Conservation (phyloP, 1,139 yeast genomes). For the Nematodospora anomalae region DNA sequence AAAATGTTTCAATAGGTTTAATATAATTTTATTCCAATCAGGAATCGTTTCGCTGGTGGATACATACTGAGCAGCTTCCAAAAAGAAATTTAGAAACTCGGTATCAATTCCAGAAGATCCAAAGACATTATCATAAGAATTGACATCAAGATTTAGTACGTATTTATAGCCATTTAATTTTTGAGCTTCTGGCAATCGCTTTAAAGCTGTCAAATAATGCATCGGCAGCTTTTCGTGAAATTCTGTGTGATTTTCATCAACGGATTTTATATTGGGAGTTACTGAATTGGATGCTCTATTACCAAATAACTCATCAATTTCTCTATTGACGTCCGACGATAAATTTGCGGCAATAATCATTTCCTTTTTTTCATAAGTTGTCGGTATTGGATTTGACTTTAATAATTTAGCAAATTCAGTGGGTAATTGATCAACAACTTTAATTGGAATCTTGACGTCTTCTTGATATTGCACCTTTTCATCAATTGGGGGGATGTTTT, state of each 20-base stretch:
- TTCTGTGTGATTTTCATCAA: not conserved
- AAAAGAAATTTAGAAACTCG: slow-evolving; percentile 51
- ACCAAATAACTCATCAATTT: slow-evolving; percentile 18
- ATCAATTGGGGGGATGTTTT: slow-evolving; percentile 13
- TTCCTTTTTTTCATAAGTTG: not conserved
- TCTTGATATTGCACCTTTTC: slow-evolving; percentile 7
- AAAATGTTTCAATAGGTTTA: slow-evolving; percentile 20
- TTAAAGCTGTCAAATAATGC: slow-evolving; percentile 30
- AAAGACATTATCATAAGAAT: slow-evolving; percentile 36
- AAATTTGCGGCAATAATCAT: not conserved
- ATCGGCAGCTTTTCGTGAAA: slow-evolving; percentile 21
- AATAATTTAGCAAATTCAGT: slow-evolving; percentile 23
- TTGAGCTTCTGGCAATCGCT: slow-evolving; percentile 26
- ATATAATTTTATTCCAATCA: slow-evolving; percentile 21
- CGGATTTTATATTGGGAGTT: not conserved
- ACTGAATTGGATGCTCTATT: not conserved
- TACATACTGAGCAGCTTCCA: slow-evolving; percentile 43
- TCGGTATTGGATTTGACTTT: slow-evolving; percentile 1
- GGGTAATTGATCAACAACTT: slow-evolving; percentile 50
- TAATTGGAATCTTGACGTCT: slow-evolving; percentile 34
- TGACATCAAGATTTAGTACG: slow-evolving; percentile 34
- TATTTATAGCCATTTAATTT: slow-evolving; percentile 39
- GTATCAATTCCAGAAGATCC: slow-evolving; percentile 53
- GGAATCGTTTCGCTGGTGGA: slow-evolving; percentile 18
- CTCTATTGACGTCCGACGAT: slow-evolving; percentile 9